Evolutionary conservation across 192 early-diverging fungal species (phyloP).

Genomic region (Haplosporangium gracile): DNA sequence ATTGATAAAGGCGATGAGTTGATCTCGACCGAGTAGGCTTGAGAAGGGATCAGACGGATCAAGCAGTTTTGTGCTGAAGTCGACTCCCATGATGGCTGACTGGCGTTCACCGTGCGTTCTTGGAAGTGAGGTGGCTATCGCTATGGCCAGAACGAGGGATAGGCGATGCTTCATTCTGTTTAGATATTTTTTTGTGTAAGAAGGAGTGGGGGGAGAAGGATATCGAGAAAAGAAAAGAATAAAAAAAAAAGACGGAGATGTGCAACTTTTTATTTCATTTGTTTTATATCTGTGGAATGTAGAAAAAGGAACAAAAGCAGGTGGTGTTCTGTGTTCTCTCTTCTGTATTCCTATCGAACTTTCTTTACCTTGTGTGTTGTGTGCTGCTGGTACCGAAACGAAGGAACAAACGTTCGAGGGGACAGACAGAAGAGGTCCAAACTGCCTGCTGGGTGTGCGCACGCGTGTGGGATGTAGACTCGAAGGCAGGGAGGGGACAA

Average conservation of each 20-base stretch:
- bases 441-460: no score
- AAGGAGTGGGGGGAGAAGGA: not conserved
- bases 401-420: no score
- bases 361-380: no score
- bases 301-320: not conserved
- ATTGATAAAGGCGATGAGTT: not conserved
- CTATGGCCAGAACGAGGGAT: not conserved
- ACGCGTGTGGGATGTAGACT: no score
- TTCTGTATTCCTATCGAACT: no score
- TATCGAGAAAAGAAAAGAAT: not conserved
- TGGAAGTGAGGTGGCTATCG: not conserved
- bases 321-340: no score
- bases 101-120: not conserved
- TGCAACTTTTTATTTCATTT: not conserved
- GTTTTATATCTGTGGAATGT: not conserved
- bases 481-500: no score
- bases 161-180: constrained; percentile 12
- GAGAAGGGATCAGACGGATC: not conserved
- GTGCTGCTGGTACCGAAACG: no score
- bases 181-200: not conserved
- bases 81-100: not conserved
- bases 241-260: not conserved
- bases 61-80: not conserved
- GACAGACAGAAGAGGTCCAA: no score
- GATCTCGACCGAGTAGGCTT: not conserved